These are phyloP conservation scores for Fusarium annulatum DNA, from an alignment of 2,329 filamentous ascomycete genomes.

Conservation along the genomic window DNA sequence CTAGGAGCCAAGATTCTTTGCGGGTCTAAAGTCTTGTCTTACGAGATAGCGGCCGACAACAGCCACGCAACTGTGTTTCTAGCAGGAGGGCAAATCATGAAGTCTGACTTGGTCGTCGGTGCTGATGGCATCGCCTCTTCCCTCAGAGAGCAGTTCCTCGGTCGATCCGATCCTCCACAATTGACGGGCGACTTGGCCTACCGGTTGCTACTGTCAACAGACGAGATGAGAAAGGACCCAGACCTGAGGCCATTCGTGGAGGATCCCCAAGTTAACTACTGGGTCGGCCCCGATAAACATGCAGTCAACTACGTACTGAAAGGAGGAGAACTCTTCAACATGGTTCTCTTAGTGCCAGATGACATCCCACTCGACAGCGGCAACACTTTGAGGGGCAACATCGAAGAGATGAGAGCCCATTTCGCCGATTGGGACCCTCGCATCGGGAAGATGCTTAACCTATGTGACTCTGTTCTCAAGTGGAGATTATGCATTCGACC, in stretches of 20 bases:
- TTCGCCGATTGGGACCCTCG: conserved; percentile 69
- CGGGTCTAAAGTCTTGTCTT: neutral
- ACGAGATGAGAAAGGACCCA: conserved; percentile 58
- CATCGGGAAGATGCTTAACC: conserved; percentile 64
- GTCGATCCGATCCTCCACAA: neutral
- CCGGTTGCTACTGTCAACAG: conserved; percentile 60
- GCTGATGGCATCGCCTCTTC: conserved; percentile 2
- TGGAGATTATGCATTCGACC: conserved; percentile 70
- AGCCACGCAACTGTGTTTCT: neutral
- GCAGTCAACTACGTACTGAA: conserved; percentile 60
- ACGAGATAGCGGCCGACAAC: neutral
- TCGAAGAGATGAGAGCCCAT: conserved; percentile 59
- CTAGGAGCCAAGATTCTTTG: neutral
- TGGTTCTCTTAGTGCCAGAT: conserved; percentile 2
- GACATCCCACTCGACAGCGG: neutral
- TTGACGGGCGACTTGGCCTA: conserved; percentile 67
- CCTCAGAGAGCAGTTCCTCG: conserved; percentile 6
- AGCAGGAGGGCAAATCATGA: neutral
- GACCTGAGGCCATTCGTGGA: conserved; percentile 58
- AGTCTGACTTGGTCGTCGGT: neutral
- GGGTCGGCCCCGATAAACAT: conserved; percentile 64
- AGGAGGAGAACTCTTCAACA: conserved; percentile 33
- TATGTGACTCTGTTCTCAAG: conserved; percentile 69
- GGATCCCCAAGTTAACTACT: conserved; percentile 63
- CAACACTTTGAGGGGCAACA: conserved; percentile 1